These are phyloP conservation scores for Stagonosporopsis chrysanthemi DNA, from an alignment of 2,329 filamentous ascomycete species.

Conservation along the genomic window DNA sequence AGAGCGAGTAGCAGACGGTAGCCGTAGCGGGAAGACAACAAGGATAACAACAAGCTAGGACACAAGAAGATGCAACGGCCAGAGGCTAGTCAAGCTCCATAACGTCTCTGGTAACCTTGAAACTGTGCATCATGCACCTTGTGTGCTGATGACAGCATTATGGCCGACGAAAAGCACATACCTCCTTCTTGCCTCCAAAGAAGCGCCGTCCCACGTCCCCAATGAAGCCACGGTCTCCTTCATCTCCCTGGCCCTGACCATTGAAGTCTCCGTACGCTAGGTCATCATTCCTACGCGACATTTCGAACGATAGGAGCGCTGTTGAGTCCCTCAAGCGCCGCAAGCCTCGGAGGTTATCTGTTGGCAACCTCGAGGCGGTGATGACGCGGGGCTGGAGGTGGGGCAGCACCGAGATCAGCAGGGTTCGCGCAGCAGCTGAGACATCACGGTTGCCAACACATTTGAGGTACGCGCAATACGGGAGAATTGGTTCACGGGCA, in stretches of 20 bases:
- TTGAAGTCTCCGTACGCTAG: constrained; percentile 65
- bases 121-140: constrained; percentile 19
- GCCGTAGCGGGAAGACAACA: constrained; percentile 8
- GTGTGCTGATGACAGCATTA: constrained; percentile 29
- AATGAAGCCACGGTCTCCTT: constrained; percentile 59
- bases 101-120: constrained; percentile 21
- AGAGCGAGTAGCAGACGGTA: constrained; percentile 10
- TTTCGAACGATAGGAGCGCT: constrained; percentile 15
- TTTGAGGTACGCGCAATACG: constrained; percentile 2
- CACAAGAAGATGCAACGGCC: constrained; percentile 14
- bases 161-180: constrained; percentile 30
- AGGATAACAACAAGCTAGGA: constrained; percentile 15
- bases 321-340: background rate
- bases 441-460: constrained; percentile 8
- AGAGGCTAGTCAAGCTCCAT: constrained; percentile 24
- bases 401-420: constrained; percentile 11
- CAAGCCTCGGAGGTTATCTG: background rate
- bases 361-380: constrained; percentile 11
- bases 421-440: constrained; percentile 16
- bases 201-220: constrained; percentile 60
- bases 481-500: background rate
- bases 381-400: constrained; percentile 14
- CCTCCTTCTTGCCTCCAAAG: constrained; percentile 46
- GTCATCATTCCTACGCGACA: constrained; percentile 56
- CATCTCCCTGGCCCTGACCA: constrained; percentile 52